phyloP scores from a whole-genome alignment of 495 filamentous ascomycete species.

The Neurospora sp. region DNA sequence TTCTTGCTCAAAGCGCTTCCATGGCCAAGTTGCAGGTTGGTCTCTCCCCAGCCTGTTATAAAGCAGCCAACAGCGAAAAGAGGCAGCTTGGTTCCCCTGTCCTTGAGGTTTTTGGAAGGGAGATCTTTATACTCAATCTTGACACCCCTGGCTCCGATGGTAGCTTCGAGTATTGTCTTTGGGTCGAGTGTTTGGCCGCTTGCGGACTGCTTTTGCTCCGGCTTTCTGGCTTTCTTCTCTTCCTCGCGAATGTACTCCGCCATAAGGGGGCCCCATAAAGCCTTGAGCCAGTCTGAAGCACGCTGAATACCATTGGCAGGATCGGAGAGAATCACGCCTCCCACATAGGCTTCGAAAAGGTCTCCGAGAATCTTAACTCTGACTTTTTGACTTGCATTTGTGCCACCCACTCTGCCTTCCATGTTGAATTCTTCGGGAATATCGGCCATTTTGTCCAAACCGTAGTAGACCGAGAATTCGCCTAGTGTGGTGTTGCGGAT shows the following conservation, averaged over 20 bases:
- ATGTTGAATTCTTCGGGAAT: slow-evolving; percentile 38
- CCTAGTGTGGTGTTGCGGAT: slow-evolving; percentile 72
- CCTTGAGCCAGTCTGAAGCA: slow-evolving; percentile 57
- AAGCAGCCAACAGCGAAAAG: slow-evolving; percentile 61
- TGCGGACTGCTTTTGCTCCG: slow-evolving; percentile 12
- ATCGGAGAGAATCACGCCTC: slow-evolving; percentile 60
- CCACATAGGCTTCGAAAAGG: slow-evolving; percentile 82
- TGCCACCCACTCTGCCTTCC: slow-evolving; percentile 21
- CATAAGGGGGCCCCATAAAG: slow-evolving; percentile 50
- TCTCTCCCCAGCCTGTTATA: slow-evolving; percentile 64
- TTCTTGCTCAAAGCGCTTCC: slow-evolving; percentile 62
- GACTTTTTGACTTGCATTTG: slow-evolving; percentile 35
- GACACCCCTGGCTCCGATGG: slow-evolving; percentile 48
- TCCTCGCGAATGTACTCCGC: slow-evolving; percentile 33
- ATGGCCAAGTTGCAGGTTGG: slow-evolving; percentile 50
- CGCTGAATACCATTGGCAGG: slow-evolving; percentile 45
- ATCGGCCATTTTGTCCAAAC: slow-evolving; percentile 49
- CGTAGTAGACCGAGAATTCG: slow-evolving; percentile 53
- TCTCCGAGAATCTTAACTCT: slow-evolving; percentile 64
- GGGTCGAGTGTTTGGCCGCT: slow-evolving; percentile 5
- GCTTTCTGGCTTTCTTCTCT: slow-evolving; percentile 19
- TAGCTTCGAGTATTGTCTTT: slow-evolving; percentile 44
- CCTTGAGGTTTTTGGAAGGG: slow-evolving; percentile 38
- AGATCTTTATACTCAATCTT: slow-evolving; percentile 58
- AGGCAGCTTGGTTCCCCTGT: slow-evolving; percentile 46